Base-by-base conservation (phyloP, 2,329 filamentous ascomycete genomes). In the Neonectria sp. region DNA sequence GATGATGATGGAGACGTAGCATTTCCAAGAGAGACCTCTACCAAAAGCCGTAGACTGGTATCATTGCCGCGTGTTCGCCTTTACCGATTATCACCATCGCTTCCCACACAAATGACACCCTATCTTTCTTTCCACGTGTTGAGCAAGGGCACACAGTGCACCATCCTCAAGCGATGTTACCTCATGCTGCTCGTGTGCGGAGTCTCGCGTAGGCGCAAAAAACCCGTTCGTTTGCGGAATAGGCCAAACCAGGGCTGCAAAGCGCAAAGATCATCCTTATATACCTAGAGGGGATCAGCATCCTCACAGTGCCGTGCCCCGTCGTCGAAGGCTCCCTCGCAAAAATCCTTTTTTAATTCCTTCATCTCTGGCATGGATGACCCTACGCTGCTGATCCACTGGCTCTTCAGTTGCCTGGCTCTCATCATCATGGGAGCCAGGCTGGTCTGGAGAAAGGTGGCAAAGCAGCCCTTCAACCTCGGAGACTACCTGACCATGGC, bases 321-420 rank as follows among this genome's bases (percentile, higher is more conserved):
- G 27, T 48, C 48, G 46, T 29, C 27, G 27, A 29, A 29, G 4
- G 12, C 4, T 11, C 31, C 31, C 31, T 33, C 31, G 31, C 9
- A 8, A 12, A 33, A 33, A 12, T 2, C 31, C 31, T 11, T 11
- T 33, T 48, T 31, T 6, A 29, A 35, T 55, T 48, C 55, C 21
- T 17, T 37, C 48, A 24, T 52, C n/a, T 21, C 46, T 6, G 29
- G 37, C 57, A 70, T 70, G 68, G 65, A 68, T 56, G 68, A 70
- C 29, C 68, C 68, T 15, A 70, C 68, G 37, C 49, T 70, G 7
- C 51, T 70, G 53, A 68, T 70, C 33, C 68, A 70, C 58, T 68
- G 68, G 63, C 63, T 65, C 17, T 65, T 65, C 52, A 65, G 63
- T 45, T 61, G 52, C 45, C 35, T 65, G 33, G 57, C 63, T 2